phyloP scores from a whole-genome alignment of 345 rosid genomes.

The Eucalyptus guilfoylei region DNA sequence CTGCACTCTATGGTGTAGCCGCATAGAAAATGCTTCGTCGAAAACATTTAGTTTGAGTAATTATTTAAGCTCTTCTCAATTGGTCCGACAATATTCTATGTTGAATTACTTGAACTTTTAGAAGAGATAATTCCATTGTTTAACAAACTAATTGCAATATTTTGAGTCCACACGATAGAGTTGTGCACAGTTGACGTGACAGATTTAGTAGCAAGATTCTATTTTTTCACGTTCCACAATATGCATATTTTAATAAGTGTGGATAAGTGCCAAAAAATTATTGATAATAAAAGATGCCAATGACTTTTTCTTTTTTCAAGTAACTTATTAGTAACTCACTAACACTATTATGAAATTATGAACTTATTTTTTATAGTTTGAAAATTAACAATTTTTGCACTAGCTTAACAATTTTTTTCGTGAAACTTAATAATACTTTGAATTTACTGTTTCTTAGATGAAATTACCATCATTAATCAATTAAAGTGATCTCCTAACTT shows the following conservation, averaged over 20 bases:
- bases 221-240: neutral
- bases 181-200: neutral
- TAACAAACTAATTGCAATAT: neutral
- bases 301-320: neutral
- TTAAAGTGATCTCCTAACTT: neutral
- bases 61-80: neutral
- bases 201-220: neutral
- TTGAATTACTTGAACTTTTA: neutral
- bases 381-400: neutral
- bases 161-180: neutral
- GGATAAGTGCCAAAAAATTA: neutral
- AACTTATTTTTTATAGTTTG: neutral
- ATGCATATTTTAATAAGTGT: neutral
- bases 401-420: neutral
- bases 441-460: neutral
- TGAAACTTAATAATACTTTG: neutral
- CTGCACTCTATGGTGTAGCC: neutral
- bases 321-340: neutral
- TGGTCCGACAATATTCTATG: neutral
- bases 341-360: neutral
- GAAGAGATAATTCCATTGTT: neutral
- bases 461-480: neutral
- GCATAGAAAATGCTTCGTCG: neutral
- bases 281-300: neutral
- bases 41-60: neutral